These are phyloP conservation scores for Pythium plurisporium DNA, from an alignment of 352 stramenopile genomes.

Conservation along the genomic window DNA sequence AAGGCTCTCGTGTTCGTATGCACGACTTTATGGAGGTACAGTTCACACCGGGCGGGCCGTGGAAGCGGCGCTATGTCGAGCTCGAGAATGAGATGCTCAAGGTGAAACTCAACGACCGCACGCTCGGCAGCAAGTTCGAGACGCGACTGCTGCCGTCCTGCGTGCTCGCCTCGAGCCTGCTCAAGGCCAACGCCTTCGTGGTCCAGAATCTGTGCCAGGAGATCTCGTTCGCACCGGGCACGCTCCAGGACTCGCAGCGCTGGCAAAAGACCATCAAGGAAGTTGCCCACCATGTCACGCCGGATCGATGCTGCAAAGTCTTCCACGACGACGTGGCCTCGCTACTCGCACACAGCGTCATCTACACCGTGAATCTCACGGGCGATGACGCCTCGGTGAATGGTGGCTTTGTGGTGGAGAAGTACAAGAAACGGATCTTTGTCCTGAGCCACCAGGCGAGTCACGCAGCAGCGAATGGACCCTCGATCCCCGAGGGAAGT, in stretches of 20 bases:
- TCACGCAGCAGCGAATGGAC: background rate
- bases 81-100: constrained; percentile 62
- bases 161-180: constrained; percentile 27
- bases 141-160: constrained; percentile 50
- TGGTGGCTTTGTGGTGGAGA: constrained; percentile 46
- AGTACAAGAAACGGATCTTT: constrained; percentile 56
- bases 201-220: constrained; percentile 46
- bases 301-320: constrained; percentile 34
- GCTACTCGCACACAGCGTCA: constrained; percentile 42
- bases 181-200: constrained; percentile 55
- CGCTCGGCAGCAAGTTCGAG: constrained; percentile 48
- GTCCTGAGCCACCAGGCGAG: constrained; percentile 53
- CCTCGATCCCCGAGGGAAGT: constrained; percentile 44
- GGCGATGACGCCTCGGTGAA: constrained; percentile 9
- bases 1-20: constrained; percentile 26
- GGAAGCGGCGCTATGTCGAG: constrained; percentile 61
- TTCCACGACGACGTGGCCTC: constrained; percentile 49
- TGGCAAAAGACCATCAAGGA: constrained; percentile 45
- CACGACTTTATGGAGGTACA: constrained; percentile 62
- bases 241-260: constrained; percentile 31
- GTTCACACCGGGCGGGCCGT: constrained; percentile 34
- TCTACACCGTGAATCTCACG: constrained; percentile 41
- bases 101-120: constrained; percentile 57
- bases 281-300: constrained; percentile 22
- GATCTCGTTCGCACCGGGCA: constrained; percentile 40